Percentiles rank a stretch among this genome's conserved stretches.
Conservation (phyloP, 257 asterid species). For the Forsythia viridissima region DNA sequence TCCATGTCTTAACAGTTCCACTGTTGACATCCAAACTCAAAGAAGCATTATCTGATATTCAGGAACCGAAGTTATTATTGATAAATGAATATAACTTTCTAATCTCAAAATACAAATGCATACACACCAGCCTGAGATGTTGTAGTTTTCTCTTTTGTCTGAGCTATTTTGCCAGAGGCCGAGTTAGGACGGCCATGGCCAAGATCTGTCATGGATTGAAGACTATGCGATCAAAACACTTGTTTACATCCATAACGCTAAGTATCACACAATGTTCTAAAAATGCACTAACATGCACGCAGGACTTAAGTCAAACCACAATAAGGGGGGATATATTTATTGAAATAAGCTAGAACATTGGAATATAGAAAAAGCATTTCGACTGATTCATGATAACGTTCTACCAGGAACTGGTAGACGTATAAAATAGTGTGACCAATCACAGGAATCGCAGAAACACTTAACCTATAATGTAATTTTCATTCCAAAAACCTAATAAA, state of each 20-base stretch:
- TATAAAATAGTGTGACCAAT: background rate
- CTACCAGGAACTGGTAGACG: background rate
- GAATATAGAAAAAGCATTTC: background rate
- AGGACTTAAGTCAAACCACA: slow-evolving; percentile 5
- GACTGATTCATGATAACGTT: background rate
- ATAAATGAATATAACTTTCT: background rate
- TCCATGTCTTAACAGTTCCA: slow-evolving; percentile 60
- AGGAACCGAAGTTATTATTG: slow-evolving; percentile 4
- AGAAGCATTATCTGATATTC: slow-evolving; percentile 13
- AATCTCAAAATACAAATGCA: slow-evolving; percentile 24
- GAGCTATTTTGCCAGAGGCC: slow-evolving; percentile 56
- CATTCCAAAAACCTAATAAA: background rate
- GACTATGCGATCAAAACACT: slow-evolving; percentile 28
- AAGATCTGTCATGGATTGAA: slow-evolving; percentile 46
- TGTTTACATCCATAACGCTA: slow-evolving; percentile 1
- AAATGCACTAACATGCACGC: background rate
- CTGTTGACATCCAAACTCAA: slow-evolving; percentile 51
- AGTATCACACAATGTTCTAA: slow-evolving; percentile 13
- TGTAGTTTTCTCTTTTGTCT: slow-evolving; percentile 40
- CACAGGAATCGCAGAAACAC: background rate
- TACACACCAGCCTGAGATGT: slow-evolving; percentile 58
- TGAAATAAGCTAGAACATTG: background rate
- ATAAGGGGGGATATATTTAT: background rate
- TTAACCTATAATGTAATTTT: background rate
- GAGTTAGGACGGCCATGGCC: slow-evolving; percentile 66